A percentile compares a stretch with the other conserved stretches of the same genome.
These are phyloP conservation scores for Syzygium grande DNA, from an alignment of 345 rosid species.

Conservation along the genomic window DNA sequence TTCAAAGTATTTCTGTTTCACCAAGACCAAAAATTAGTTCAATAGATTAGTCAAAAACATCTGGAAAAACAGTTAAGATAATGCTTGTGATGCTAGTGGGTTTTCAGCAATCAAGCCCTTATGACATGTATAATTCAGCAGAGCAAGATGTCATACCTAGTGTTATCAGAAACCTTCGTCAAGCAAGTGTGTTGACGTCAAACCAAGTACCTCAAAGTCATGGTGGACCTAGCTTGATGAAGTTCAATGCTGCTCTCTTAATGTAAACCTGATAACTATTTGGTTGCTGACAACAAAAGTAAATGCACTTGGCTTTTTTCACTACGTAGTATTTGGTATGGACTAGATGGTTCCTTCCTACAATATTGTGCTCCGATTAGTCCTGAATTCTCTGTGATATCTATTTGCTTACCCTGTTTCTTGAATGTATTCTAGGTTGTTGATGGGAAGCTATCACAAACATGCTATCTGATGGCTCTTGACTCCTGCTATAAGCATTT, in stretches of 20 bases:
- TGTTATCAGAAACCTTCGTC: background rate
- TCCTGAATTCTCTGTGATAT: background rate
- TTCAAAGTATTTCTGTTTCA: background rate
- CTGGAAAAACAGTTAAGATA: background rate
- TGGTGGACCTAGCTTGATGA: background rate
- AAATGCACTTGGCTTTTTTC: background rate
- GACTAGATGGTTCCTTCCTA: background rate
- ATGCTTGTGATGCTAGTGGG: background rate
- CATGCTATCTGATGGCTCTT: conserved; percentile 95
- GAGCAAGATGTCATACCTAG: background rate
- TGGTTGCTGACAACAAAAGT: background rate
- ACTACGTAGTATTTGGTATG: background rate
- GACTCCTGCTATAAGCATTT: conserved; percentile 80
- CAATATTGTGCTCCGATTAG: background rate
- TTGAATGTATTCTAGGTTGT: conserved; percentile 50
- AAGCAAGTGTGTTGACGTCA: background rate
- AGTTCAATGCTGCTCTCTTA: background rate
- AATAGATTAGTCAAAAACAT: background rate
- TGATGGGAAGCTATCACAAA: conserved; percentile 95
- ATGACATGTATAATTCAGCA: background rate
- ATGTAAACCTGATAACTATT: background rate
- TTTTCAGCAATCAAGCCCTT: background rate
- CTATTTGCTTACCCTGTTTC: background rate
- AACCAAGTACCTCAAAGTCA: background rate
- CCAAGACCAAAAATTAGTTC: background rate